Percentiles rank a stretch among this genome's conserved stretches.
Conservation (phyloP, 495 filamentous ascomycete genomes). For the Penicillium atrosanguineum region DNA sequence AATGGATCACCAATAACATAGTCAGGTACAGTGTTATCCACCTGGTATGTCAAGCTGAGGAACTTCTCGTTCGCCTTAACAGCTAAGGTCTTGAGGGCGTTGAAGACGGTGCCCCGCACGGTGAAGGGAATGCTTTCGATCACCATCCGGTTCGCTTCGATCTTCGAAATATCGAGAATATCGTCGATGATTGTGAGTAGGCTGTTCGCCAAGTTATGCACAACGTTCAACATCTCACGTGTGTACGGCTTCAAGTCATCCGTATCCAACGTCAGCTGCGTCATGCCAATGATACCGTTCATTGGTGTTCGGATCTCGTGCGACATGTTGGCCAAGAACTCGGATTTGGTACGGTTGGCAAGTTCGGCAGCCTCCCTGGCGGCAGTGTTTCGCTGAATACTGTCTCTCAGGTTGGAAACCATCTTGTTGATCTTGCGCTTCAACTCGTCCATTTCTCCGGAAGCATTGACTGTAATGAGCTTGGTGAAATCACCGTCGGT, state of each 20-base stretch:
- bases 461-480: conserved; percentile 95
- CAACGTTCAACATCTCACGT: conserved; percentile 97
- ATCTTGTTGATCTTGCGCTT: conserved; percentile 99
- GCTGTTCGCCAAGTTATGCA: conserved; percentile 96
- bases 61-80: conserved; percentile 98
- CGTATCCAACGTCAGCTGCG: conserved; percentile 93
- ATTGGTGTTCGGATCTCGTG: conserved; percentile 99
- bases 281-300: conserved; percentile 89
- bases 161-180: conserved; percentile 98
- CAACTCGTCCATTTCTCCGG: conserved; percentile 98
- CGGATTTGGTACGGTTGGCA: conserved; percentile 97
- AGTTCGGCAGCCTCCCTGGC: conserved; percentile 95
- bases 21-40: conserved; percentile 92
- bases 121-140: conserved; percentile 99
- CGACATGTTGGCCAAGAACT: conserved; percentile 99
- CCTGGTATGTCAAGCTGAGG: conserved; percentile 89
- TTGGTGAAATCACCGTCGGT: conserved; percentile 97
- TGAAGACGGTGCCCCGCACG: conserved; percentile 92
- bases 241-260: conserved; percentile 89
- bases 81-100: conserved; percentile 91
- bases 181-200: conserved; percentile 98
- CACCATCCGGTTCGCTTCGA: conserved; percentile 98
- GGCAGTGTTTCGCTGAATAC: conserved; percentile 96
- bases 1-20: conserved; percentile 97
- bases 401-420: conserved; percentile 93